phyloP scores from a whole-genome alignment of 352 stramenopile genomes.

The Chrysophaeum taylorii region DNA sequence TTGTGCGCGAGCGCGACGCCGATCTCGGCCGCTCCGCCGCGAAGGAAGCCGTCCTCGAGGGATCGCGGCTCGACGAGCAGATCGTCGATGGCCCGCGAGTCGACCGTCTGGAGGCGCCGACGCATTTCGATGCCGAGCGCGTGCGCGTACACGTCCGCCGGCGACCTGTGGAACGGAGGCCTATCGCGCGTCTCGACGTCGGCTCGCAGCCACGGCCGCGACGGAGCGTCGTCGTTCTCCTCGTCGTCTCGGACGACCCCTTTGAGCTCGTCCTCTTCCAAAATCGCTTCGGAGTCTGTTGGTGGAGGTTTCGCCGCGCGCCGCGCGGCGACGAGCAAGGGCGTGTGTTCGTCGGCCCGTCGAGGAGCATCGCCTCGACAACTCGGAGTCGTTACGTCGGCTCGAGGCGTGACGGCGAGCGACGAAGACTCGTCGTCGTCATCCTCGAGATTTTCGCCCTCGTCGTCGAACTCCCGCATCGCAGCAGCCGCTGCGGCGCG shows the following conservation, averaged over 20 bases:
- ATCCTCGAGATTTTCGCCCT: slow-evolving; percentile 5
- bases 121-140: background rate
- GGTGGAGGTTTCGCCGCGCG: too few species aligned
- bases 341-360: too few species aligned
- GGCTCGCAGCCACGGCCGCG: too few species aligned
- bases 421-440: slow-evolving; percentile 1
- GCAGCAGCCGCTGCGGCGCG: background rate
- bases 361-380: too few species aligned
- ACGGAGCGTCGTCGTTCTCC: too few species aligned
- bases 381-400: too few species aligned
- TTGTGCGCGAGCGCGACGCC: slow-evolving; percentile 25
- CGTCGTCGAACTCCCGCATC: slow-evolving; percentile 4
- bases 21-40: slow-evolving; percentile 37
- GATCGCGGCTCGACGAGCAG: background rate
- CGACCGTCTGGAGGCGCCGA: background rate
- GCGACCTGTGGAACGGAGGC: slow-evolving; percentile 6
- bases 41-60: slow-evolving; percentile 47
- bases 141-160: background rate
- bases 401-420: too few species aligned
- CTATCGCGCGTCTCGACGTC: too few species aligned
- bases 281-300: too few species aligned
- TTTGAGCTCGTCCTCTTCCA: too few species aligned
- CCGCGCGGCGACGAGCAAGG: too few species aligned
- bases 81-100: background rate
- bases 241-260: too few species aligned